phyloP scores from a whole-genome alignment of 1,284 basidiomycete species.

The Sanghuangporus weigelae region DNA sequence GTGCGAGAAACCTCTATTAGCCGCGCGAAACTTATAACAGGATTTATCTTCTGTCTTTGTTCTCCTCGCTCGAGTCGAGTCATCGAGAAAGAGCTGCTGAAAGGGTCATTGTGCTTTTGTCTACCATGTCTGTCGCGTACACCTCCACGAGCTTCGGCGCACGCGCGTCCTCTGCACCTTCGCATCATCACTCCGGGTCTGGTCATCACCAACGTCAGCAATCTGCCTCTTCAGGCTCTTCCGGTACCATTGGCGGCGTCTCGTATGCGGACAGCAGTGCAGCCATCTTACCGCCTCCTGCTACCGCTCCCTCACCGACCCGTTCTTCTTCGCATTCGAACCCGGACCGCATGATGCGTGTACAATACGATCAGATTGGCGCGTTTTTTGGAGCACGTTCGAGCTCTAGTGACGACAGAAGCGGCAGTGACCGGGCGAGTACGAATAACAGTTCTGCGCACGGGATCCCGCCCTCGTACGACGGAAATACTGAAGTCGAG shows the following conservation, averaged over 20 bases:
- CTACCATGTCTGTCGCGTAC: conserved; percentile 13
- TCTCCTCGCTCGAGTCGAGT: neutral
- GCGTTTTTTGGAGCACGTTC: conserved; percentile 12
- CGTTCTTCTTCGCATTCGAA: neutral
- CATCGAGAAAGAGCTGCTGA: neutral
- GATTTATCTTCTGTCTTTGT: neutral
- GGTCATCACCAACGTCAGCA: conserved; percentile 3
- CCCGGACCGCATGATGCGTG: conserved; percentile 1
- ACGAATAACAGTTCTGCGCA: neutral
- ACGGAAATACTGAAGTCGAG: conserved; percentile 12
- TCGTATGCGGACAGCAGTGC: neutral
- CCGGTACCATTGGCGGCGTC: neutral
- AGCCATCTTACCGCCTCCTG: neutral
- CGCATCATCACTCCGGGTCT: neutral
- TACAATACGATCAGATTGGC: conserved; percentile 14
- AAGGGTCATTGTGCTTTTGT: neutral
- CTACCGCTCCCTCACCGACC: neutral
- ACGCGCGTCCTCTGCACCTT: neutral
- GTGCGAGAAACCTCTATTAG: neutral
- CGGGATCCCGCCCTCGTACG: conserved; percentile 8
- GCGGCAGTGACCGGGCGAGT: neutral
- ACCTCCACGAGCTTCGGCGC: conserved; percentile 14
- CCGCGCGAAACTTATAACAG: neutral
- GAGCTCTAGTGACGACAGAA: neutral
- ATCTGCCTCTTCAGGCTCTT: neutral